Conservation (phyloP, 257 asterid genomes). For the Solanum pimpinellifolium region DNA sequence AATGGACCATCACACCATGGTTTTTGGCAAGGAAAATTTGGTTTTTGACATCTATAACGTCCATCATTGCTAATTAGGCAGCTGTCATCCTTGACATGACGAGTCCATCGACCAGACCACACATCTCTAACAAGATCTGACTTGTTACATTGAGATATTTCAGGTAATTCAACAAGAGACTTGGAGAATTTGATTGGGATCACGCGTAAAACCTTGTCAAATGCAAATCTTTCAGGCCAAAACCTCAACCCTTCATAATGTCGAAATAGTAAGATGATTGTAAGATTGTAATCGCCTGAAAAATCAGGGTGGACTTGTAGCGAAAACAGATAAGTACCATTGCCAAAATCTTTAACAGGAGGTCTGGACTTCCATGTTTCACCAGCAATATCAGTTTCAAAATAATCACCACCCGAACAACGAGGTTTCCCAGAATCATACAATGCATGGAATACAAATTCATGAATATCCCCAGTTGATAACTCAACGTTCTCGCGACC, state of each 20-base stretch:
- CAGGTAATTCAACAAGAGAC: conserved; percentile 26
- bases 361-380: conserved; percentile 85
- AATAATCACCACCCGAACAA: conserved; percentile 88
- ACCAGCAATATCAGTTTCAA: conserved; percentile 75
- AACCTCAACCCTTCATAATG: conserved; percentile 51
- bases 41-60: conserved; percentile 64
- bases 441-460: conserved; percentile 62
- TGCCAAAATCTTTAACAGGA: conserved; percentile 58
- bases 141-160: conserved; percentile 37
- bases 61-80: conserved; percentile 63
- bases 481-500: conserved; percentile 21
- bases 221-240: conserved; percentile 50
- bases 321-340: conserved; percentile 53
- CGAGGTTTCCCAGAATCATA: conserved; percentile 54
- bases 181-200: conserved; percentile 33
- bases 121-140: conserved; percentile 42
- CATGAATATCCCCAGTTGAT: conserved; percentile 56
- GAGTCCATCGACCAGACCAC: conserved; percentile 95
- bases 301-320: conserved; percentile 84
- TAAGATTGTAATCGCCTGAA: conserved; percentile 66
- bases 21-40: conserved; percentile 41
- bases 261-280: conserved; percentile 57
- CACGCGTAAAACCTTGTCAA: conserved; percentile 50
- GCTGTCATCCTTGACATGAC: conserved; percentile 54
- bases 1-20: conserved; percentile 82